Percentiles rank a stretch among this genome's conserved stretches.
Conservation (phyloP, 441 rosid genomes). For the Euphorbia schlechtendalii region DNA sequence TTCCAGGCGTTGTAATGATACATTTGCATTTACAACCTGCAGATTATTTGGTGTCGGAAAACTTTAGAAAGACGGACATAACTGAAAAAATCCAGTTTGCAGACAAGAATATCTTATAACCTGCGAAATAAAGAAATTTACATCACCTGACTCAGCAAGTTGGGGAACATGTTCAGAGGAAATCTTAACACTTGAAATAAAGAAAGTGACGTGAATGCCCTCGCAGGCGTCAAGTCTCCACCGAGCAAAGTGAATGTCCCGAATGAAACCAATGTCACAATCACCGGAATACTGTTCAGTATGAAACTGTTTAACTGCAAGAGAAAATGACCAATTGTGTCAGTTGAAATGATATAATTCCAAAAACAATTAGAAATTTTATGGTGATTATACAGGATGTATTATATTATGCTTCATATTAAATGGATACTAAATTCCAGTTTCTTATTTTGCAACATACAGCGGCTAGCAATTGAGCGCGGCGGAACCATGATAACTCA, state of each 20-base stretch:
- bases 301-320: slow-evolving; percentile 85
- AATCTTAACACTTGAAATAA: slow-evolving; percentile 69
- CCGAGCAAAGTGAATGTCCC: slow-evolving; percentile 90
- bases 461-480: slow-evolving; percentile 71
- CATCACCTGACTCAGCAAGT: slow-evolving; percentile 73
- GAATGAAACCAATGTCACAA: slow-evolving; percentile 85
- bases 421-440: slow-evolving; percentile 4
- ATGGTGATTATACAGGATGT: no score
- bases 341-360: neutral
- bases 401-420: neutral
- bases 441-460: slow-evolving; percentile 34
- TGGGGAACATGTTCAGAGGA: slow-evolving; percentile 86
- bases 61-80: slow-evolving; percentile 3
- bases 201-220: slow-evolving; percentile 98
- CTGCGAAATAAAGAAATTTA: slow-evolving; percentile 16
- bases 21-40: slow-evolving; percentile 89
- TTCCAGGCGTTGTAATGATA: slow-evolving; percentile 85
- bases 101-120: neutral
- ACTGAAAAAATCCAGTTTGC: no score
- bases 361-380: neutral
- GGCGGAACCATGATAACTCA: slow-evolving; percentile 85
- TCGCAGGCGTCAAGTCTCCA: slow-evolving; percentile 89
- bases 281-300: slow-evolving; percentile 81
- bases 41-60: slow-evolving; percentile 19
- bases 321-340: slow-evolving; percentile 23